Conservation (phyloP, 2,329 filamentous ascomycete species). For the Trichoderma sp. region DNA sequence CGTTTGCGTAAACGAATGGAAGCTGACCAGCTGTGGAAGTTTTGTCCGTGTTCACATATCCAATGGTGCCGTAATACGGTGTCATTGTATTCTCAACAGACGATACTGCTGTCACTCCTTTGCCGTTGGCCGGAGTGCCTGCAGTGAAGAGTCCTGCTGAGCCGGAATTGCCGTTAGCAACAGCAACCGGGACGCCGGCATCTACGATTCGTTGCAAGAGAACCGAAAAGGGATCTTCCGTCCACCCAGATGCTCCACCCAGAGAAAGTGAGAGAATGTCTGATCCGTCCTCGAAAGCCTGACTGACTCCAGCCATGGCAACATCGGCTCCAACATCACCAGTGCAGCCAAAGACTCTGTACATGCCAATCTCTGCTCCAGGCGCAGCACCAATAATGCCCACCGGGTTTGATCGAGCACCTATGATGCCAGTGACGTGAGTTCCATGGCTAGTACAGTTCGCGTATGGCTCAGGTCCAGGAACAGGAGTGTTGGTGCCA, state of each 20-base stretch:
- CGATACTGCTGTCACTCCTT: constrained; percentile 49
- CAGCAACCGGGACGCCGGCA: constrained; percentile 45
- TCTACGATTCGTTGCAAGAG: constrained; percentile 48
- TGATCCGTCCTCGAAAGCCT: constrained; percentile 46
- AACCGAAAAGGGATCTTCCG: constrained; percentile 39
- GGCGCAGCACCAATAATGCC: constrained; percentile 47
- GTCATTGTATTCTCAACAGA: constrained; percentile 46
- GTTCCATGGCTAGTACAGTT: constrained; percentile 49
- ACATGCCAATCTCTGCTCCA: constrained; percentile 45
- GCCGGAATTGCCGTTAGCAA: constrained; percentile 51
- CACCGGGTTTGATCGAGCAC: constrained; percentile 43
- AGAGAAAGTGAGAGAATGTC: constrained; percentile 45
- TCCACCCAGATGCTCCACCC: constrained; percentile 39
- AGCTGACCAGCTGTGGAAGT: not conserved
- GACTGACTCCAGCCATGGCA: constrained; percentile 44
- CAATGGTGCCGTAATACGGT: constrained; percentile 35
- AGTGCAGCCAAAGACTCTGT: constrained; percentile 44
- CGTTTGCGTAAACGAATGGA: not conserved
- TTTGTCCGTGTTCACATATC: not conserved
- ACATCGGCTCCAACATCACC: constrained; percentile 42
- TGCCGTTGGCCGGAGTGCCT: constrained; percentile 46
- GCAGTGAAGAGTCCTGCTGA: constrained; percentile 46
- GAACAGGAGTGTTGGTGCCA: constrained; percentile 38
- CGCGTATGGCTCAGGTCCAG: constrained; percentile 44
- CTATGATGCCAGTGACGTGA: constrained; percentile 51